Evolutionary conservation across 202 grass and related monocot species (phyloP), one percentile per base, ranked within the genome.

Genomic region (Carex sylvatica): DNA sequence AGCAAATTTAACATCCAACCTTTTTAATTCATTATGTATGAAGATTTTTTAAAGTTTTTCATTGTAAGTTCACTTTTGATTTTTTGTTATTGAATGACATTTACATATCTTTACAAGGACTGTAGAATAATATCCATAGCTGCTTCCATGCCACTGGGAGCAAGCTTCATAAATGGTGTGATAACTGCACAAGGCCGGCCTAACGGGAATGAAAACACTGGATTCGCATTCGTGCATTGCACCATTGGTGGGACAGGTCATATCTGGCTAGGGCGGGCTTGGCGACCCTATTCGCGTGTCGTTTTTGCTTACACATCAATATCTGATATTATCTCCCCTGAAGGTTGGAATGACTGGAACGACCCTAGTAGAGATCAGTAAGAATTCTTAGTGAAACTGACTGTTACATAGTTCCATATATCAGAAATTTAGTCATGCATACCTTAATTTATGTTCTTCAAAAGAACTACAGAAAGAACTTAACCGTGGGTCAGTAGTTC

Each of bases 341-440:
- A 97, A 78, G 92, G 95, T 36, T 97, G 95, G 92, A 97, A 89
- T 74, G 91, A 97, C 61, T 94, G 91, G 89, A 91, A 89, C 84
- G 90, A 97, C 76, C 88, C 88, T 38, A 66, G 86, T 61, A 93
- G 90, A 88, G 92, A 97, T 63, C 87, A 88, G 95, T 93, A 92
- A 77, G 82, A 9, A 62, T 83, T 65, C 13, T 78, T 66, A 54
- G 47, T 67, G 30, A 60, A 78, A 78, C 15, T 35, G 26, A n/a
- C 72, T 9, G 26, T 54, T 73, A 73, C 20, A 49, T 73, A 15
- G 2, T 31, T 28, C 13, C 4, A 20, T 24, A 72, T 36, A 18
- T 20, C 9, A 59, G 23, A 28, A 52, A 44, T 59, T 7, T 72
- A 14, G 40, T 49, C 24, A 23, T 72, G 7, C 42, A 72, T 13